These are phyloP conservation scores for Serendipita sp. DNA, from an alignment of 768 basidiomycete genomes.

Conservation along the genomic window DNA sequence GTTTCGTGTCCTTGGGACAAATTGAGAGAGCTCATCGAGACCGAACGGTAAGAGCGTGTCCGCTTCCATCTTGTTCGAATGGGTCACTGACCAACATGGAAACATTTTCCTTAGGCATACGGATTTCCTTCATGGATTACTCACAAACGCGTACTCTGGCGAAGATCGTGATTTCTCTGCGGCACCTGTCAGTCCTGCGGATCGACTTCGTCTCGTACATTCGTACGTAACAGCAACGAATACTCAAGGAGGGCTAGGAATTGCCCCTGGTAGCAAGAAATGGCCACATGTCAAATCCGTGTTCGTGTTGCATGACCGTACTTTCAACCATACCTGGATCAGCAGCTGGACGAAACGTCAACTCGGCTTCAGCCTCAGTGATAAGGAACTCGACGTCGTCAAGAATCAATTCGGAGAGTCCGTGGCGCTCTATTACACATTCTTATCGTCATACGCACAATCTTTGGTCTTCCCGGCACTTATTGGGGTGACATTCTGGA, in stretches of 20 bases:
- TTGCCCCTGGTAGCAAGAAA: conserved; percentile 46
- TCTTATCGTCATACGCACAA: conserved; percentile 69
- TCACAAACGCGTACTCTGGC: conserved; percentile 30
- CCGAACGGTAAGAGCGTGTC: conserved; percentile 45
- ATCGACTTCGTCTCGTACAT: conserved; percentile 67
- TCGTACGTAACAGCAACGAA: conserved; percentile 49
- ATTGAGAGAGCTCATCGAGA: conserved; percentile 45
- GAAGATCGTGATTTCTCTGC: conserved; percentile 27
- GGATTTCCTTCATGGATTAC: conserved; percentile 62
- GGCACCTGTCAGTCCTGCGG: conserved; percentile 38
- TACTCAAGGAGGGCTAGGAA: conserved; percentile 69
- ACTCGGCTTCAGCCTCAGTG: conserved; percentile 30
- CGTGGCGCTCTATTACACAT: conserved; percentile 76
- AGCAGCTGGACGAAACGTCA: conserved; percentile 52
- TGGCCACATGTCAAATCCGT: conserved; percentile 75
- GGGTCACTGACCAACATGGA: too few relatives aligned
- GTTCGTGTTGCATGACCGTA: conserved; percentile 67
- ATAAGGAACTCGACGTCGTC: conserved; percentile 46
- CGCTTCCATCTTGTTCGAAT: neutral
- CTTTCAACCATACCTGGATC: conserved; percentile 69
- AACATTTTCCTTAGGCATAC: conserved; percentile 34
- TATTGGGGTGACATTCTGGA: conserved; percentile 53
- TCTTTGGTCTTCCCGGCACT: conserved; percentile 60
- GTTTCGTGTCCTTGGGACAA: conserved; percentile 49
- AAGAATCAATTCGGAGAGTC: conserved; percentile 55